phyloP scores from a whole-genome alignment of 176 grass and related monocot species.

The Aegilops bicornis region DNA sequence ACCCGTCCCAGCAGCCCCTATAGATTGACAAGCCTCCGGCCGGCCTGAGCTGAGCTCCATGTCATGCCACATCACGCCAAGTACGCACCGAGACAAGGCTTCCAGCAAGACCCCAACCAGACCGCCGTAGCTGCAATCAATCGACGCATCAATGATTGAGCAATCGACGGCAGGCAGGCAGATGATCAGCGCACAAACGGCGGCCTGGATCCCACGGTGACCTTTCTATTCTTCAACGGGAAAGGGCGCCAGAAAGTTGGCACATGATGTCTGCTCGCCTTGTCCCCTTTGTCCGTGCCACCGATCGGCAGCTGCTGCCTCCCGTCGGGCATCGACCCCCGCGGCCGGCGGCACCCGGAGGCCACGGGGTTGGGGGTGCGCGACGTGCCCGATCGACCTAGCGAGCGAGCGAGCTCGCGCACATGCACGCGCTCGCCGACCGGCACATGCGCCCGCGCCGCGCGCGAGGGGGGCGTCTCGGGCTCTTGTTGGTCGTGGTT shows the following conservation, averaged over 20 bases:
- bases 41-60: neutral
- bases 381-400: neutral
- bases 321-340: neutral
- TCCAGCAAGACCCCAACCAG: neutral
- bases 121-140: neutral
- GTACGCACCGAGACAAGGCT: neutral
- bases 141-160: neutral
- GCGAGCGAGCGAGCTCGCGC: neutral
- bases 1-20: neutral
- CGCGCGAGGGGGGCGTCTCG: neutral
- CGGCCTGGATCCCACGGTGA: neutral
- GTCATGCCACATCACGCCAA: neutral
- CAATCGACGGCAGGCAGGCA: neutral
- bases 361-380: neutral
- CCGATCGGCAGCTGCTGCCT: neutral
- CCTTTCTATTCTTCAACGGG: slow-evolving; percentile 9
- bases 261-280: slow-evolving; percentile 18
- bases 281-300: neutral
- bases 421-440: neutral
- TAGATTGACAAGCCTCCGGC: neutral
- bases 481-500: neutral
- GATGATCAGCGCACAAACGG: neutral
- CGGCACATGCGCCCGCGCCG: slow-evolving; percentile 17
- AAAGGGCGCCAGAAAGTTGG: neutral
- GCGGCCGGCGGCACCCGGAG: neutral